These are phyloP conservation scores for Pseudogymnoascus sp. DNA, from an alignment of 2,329 filamentous ascomycete genomes.

Conservation along the genomic window DNA sequence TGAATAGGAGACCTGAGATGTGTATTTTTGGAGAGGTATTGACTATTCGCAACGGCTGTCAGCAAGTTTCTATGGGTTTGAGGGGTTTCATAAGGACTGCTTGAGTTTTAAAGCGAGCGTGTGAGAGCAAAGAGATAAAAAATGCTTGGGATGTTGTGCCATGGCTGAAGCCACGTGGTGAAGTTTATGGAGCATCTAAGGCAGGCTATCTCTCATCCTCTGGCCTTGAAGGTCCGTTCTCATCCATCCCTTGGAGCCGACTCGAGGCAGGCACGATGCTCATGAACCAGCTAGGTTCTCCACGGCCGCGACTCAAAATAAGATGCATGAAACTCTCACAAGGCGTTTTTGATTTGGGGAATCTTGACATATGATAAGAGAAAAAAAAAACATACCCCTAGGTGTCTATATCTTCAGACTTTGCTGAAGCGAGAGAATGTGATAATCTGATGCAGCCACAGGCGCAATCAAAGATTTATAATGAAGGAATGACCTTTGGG, in stretches of 20 bases:
- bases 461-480: conserved; percentile 1
- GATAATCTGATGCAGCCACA: conserved; percentile 5
- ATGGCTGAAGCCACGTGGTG: neutral
- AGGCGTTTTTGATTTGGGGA: neutral
- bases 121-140: neutral
- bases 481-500: neutral
- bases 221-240: neutral
- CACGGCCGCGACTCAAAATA: neutral
- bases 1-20: neutral
- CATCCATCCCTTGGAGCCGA: neutral
- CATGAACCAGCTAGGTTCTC: neutral
- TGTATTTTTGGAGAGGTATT: neutral
- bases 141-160: neutral
- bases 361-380: neutral
- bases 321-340: neutral
- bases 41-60: neutral
- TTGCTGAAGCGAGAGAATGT: conserved; percentile 4
- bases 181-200: neutral
- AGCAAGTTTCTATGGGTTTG: neutral
- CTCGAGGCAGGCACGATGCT: neutral
- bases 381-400: neutral
- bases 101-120: neutral
- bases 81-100: neutral
- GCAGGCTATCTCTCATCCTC: neutral
- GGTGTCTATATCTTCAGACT: neutral